These are phyloP conservation scores for Populus hybrid DNA, from an alignment of 441 rosid genomes.

Conservation along the genomic window DNA sequence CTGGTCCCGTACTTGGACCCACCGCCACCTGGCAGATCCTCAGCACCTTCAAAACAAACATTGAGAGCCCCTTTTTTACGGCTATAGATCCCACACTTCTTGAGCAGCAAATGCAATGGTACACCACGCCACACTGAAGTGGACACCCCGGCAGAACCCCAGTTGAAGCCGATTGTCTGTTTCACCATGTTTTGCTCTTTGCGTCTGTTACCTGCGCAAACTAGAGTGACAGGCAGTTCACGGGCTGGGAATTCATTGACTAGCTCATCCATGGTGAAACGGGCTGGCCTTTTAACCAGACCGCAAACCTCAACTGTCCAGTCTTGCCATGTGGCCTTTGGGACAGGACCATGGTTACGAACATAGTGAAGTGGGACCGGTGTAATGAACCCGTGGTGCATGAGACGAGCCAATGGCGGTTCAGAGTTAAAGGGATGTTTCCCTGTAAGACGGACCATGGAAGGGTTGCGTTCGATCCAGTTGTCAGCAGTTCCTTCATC, in stretches of 20 bases:
- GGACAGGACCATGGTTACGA: conserved; percentile 83
- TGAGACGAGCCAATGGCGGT: conserved; percentile 65
- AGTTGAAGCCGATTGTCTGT: conserved; percentile 82
- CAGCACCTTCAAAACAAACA: conserved; percentile 90
- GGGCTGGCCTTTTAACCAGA: conserved; percentile 54
- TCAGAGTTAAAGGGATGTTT: conserved; percentile 92
- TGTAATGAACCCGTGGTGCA: conserved; percentile 92
- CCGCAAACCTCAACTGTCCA: conserved; percentile 82
- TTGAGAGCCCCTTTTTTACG: conserved; percentile 58
- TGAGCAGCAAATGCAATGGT: conserved; percentile 51
- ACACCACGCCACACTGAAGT: conserved; percentile 88
- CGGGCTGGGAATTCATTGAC: conserved; percentile 55
- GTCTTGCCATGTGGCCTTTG: conserved; percentile 54
- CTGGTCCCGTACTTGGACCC: conserved; percentile 93
- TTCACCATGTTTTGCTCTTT: conserved; percentile 91
- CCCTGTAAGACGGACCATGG: conserved; percentile 88
- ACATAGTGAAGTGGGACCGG: conserved; percentile 92
- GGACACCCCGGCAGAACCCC: conserved; percentile 84
- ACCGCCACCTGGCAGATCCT: conserved; percentile 90
- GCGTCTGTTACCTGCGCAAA: conserved; percentile 88
- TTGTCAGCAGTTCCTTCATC: conserved; percentile 71
- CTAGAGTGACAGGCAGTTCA: conserved; percentile 72
- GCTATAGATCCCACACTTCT: conserved; percentile 64
- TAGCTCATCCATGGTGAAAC: conserved; percentile 75
- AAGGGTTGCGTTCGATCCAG: conserved; percentile 73